phyloP scores from a whole-genome alignment of 148 eudicot genomes.

The Camellia japonica region DNA sequence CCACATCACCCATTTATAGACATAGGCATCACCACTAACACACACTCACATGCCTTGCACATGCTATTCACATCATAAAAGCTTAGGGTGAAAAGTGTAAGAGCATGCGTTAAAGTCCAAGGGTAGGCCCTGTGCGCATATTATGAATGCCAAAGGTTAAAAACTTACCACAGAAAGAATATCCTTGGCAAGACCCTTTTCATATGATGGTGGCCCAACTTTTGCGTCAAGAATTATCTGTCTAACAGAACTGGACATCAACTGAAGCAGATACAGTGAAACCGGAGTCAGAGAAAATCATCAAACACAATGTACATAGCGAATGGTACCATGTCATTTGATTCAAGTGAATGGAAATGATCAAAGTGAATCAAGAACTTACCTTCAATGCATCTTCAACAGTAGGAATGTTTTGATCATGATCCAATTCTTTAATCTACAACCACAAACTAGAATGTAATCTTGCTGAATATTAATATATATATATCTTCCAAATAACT shows the following conservation, averaged over 20 bases:
- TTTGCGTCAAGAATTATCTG: conserved; percentile 81
- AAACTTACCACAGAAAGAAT: conserved; percentile 72
- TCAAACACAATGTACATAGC: neutral
- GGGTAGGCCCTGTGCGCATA: neutral
- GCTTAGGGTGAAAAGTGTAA: neutral
- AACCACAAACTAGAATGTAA: conserved; percentile 26
- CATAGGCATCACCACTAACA: too few species aligned
- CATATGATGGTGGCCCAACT: conserved; percentile 92
- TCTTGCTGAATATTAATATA: conserved; percentile 7
- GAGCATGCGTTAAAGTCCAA: neutral
- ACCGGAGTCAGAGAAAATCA: conserved; percentile 10
- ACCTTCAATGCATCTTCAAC: conserved; percentile 88
- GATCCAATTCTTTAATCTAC: conserved; percentile 67
- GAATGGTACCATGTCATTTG: neutral
- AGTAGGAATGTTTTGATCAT: conserved; percentile 50
- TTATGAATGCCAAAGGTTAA: neutral
- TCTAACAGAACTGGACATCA: conserved; percentile 66
- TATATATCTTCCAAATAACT: conserved; percentile 11
- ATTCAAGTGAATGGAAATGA: neutral
- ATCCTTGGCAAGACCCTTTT: conserved; percentile 76
- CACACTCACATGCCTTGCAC: too few species aligned
- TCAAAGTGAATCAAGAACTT: conserved; percentile 13
- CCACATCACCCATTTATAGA: too few species aligned
- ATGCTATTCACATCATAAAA: too few species aligned
- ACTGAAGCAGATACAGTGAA: conserved; percentile 38